Conservation (phyloP, 306 rosid genomes). For the Boehmeria nivea region DNA sequence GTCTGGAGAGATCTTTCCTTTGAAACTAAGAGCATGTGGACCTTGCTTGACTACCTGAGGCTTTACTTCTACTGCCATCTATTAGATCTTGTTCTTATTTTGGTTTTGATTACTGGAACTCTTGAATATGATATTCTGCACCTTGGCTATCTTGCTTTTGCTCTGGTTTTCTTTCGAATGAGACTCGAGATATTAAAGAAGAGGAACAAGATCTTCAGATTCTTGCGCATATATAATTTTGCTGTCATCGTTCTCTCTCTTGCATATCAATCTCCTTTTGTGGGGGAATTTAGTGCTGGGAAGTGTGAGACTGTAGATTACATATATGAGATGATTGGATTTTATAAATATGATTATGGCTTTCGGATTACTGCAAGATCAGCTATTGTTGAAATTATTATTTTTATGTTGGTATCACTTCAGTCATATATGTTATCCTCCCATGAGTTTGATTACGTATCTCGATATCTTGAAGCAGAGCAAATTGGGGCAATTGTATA, state of each 20-base stretch:
- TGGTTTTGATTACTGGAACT: constrained; percentile 90
- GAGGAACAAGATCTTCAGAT: constrained; percentile 83
- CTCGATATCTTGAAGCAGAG: constrained; percentile 92
- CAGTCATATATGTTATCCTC: constrained; percentile 92
- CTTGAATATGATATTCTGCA: constrained; percentile 93
- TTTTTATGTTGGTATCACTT: constrained; percentile 87
- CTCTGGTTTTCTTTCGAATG: constrained; percentile 86
- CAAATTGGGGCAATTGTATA: constrained; percentile 94
- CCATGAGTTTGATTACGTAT: constrained; percentile 79
- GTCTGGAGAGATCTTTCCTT: constrained; percentile 94
- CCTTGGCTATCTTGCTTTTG: constrained; percentile 97
- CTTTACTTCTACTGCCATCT: constrained; percentile 93
- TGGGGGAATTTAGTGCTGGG: constrained; percentile 66
- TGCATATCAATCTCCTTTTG: constrained; percentile 92
- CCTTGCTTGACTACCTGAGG: constrained; percentile 88
- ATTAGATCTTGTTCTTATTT: constrained; percentile 79
- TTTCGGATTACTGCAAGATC: constrained; percentile 95
- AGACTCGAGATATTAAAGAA: constrained; percentile 91
- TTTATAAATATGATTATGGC: constrained; percentile 89
- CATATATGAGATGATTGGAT: constrained; percentile 79
- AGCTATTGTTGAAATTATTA: constrained; percentile 90
- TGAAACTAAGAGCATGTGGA: constrained; percentile 99
- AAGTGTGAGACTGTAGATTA: constrained; percentile 61
- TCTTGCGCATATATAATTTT: constrained; percentile 85
- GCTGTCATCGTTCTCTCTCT: constrained; percentile 79